Percentiles rank a stretch among this genome's conserved stretches.
phyloP scores from a whole-genome alignment of 495 filamentous ascomycete genomes.

The Trichodelitschia bisporula region DNA sequence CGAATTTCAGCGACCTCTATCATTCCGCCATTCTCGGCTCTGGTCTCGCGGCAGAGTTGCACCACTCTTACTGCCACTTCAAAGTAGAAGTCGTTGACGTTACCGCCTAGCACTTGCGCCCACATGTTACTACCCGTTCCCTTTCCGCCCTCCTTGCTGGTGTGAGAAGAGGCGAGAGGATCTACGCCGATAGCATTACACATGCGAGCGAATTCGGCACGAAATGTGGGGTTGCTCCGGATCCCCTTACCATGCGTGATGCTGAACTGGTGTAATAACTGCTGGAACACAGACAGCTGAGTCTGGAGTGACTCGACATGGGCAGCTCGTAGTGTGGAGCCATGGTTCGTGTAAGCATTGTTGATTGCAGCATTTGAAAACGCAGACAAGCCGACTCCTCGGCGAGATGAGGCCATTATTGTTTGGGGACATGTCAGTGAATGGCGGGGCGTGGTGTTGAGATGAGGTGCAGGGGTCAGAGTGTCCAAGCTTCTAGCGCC shows the following conservation, averaged over 20 bases:
- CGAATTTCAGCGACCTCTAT: constrained; percentile 64
- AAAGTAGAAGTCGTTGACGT: constrained; percentile 96
- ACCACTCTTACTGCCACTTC: constrained; percentile 85
- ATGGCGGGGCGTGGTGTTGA: too few relatives aligned
- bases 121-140: constrained; percentile 37
- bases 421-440: too few relatives aligned
- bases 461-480: too few relatives aligned
- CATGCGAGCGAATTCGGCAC: constrained; percentile 95
- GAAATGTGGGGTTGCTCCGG: constrained; percentile 79
- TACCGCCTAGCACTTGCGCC: constrained; percentile 74
- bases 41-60: constrained; percentile 69
- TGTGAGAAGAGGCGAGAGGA: constrained; percentile 48
- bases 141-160: constrained; percentile 17
- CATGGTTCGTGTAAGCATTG: constrained; percentile 72
- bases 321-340: constrained; percentile 51
- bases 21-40: constrained; percentile 78
- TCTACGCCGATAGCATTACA: constrained; percentile 93
- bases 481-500: too few relatives aligned
- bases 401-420: constrained; percentile 14
- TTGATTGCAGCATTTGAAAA: constrained; percentile 61
- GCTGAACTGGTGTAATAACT: constrained; percentile 80
- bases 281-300: constrained; percentile 88
- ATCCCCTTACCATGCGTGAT: constrained; percentile 84
- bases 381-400: constrained; percentile 70
- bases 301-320: constrained; percentile 67